Evolutionary conservation across 2,329 filamentous ascomycete species (phyloP).

Genomic region (Penicillium sp.): DNA sequence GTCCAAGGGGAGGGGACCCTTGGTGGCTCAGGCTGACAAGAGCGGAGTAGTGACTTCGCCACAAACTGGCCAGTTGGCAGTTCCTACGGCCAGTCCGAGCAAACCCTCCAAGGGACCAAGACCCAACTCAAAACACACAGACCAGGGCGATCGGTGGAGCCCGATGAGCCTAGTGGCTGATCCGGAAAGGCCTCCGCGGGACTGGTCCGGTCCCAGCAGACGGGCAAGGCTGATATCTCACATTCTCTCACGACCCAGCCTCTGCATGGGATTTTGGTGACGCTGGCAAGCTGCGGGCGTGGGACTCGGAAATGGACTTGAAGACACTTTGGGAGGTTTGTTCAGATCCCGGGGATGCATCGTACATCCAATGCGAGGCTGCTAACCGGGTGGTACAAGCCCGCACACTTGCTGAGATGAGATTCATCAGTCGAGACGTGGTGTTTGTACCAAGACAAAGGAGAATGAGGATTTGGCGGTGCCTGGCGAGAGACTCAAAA

Average conservation of each 20-base stretch:
- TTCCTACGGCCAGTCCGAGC: background rate
- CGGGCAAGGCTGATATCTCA: conserved; percentile 29
- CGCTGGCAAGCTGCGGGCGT: background rate
- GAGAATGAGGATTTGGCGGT: background rate
- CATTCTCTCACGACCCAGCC: conserved; percentile 26
- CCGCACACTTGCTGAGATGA: conserved; percentile 1
- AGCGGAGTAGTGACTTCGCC: background rate
- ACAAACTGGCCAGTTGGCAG: background rate
- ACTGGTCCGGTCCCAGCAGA: conserved; percentile 2
- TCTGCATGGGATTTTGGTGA: conserved; percentile 16
- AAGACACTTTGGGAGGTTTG: background rate
- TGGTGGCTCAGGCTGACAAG: background rate
- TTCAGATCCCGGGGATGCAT: background rate
- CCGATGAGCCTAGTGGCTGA: conserved; percentile 21
- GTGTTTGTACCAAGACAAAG: background rate
- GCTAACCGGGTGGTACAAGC: background rate
- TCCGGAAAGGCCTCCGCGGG: conserved; percentile 15
- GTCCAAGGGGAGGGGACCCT: background rate
- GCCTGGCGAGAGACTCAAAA: background rate
- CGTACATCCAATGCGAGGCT: background rate
- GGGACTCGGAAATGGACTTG: background rate
- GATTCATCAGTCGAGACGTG: background rate
- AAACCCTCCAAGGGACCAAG: too few relatives aligned
- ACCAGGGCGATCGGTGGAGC: conserved; percentile 15
- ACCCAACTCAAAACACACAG: background rate